Conservation (phyloP, 306 rosid genomes). For the Hippophae tibetana region DNA sequence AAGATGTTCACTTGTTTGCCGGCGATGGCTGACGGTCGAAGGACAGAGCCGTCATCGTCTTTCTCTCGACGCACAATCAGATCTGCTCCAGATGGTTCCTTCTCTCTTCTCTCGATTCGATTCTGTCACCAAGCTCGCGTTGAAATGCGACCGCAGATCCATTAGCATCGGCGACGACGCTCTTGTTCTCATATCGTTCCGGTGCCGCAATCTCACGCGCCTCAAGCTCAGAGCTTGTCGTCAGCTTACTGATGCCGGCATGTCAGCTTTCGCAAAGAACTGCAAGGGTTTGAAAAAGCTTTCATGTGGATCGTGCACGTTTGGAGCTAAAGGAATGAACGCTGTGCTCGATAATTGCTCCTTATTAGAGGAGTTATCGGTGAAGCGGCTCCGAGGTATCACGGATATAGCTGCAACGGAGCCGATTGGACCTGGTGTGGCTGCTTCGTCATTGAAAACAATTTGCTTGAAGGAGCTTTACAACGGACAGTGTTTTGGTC, state of each 20-base stretch:
- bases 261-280: conserved; percentile 67
- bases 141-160: conserved; percentile 88
- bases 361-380: conserved; percentile 72
- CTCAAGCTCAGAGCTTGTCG: conserved; percentile 92
- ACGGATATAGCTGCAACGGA: conserved; percentile 49
- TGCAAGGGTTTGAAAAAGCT: conserved; percentile 88
- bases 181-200: conserved; percentile 52
- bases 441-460: conserved; percentile 48
- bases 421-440: conserved; percentile 74
- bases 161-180: conserved; percentile 66
- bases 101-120: conserved; percentile 79
- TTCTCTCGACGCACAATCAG: conserved; percentile 63
- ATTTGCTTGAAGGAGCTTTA: conserved; percentile 84
- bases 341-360: conserved; percentile 71
- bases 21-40: conserved; percentile 76
- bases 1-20: conserved; percentile 78
- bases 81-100: conserved; percentile 38
- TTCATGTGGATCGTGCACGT: conserved; percentile 87
- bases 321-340: conserved; percentile 88
- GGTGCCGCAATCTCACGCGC: conserved; percentile 85
- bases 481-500: conserved; percentile 86
- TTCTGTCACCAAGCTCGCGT: conserved; percentile 77
- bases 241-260: conserved; percentile 63
- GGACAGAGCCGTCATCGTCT: conserved; percentile 93
- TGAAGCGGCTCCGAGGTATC: conserved; percentile 81